Evolutionary conservation across 495 filamentous ascomycete genomes (phyloP).

Genomic region (Wilcoxina mikolae): DNA sequence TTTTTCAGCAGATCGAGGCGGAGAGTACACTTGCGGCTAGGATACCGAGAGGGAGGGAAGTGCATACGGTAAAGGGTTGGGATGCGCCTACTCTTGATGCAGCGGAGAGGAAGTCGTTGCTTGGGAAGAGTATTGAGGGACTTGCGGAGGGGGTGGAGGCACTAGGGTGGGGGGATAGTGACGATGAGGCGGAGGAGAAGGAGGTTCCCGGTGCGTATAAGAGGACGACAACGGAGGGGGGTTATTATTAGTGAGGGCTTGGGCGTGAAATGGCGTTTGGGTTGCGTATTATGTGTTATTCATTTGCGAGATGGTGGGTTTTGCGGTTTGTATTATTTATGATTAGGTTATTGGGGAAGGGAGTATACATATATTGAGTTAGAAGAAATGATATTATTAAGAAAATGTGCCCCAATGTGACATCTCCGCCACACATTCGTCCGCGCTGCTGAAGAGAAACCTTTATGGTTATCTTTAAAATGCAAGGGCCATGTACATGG

Average conservation of each 20-base stretch:
- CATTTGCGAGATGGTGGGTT: background rate
- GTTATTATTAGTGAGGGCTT: background rate
- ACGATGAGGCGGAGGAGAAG: conserved; percentile 1
- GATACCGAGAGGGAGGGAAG: conserved; percentile 77
- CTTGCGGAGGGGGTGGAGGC: conserved; percentile 18
- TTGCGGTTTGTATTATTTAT: background rate
- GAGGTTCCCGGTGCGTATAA: background rate
- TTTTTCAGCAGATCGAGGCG: conserved; percentile 56
- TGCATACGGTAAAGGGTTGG: conserved; percentile 51
- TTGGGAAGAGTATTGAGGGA: conserved; percentile 33
- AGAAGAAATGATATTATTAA: background rate
- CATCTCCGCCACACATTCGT: background rate
- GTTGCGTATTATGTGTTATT: background rate
- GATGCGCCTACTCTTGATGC: conserved; percentile 41
- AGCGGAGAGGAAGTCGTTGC: conserved; percentile 37
- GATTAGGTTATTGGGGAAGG: background rate
- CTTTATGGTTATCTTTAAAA: no score
- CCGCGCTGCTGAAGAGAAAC: no score
- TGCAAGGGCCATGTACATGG: no score
- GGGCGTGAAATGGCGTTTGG: background rate
- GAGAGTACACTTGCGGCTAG: conserved; percentile 52
- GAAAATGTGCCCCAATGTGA: background rate
- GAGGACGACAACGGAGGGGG: background rate
- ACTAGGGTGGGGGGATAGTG: background rate
- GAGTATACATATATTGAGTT: background rate